Conservation (phyloP, 805 yeast genomes). For the Zygotorulaspora florentina region DNA sequence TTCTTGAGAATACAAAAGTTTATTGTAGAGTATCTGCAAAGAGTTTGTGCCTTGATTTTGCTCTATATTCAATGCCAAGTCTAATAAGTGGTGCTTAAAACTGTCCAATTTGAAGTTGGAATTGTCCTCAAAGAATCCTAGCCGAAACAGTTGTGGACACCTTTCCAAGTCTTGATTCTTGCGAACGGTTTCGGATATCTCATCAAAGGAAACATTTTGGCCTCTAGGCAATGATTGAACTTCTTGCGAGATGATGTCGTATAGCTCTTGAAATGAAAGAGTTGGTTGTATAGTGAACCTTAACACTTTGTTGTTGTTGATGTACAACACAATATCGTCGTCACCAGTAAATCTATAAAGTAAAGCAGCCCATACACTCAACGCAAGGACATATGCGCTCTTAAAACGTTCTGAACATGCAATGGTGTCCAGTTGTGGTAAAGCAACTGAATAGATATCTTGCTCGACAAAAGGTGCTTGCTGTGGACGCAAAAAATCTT, state of each 20-base stretch:
- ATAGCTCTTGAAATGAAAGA: constrained; percentile 51
- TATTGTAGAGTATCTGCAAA: constrained; percentile 52
- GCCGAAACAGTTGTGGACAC: constrained; percentile 59
- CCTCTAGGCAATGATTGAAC: constrained; percentile 28
- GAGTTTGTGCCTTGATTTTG: constrained; percentile 11
- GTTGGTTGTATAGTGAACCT: constrained; percentile 58
- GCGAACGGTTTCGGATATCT: constrained; percentile 51
- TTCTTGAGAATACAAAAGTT: constrained; percentile 63
- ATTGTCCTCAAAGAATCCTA: constrained; percentile 38
- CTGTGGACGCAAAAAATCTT: constrained; percentile 77
- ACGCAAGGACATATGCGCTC: constrained; percentile 46
- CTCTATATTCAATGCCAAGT: constrained; percentile 40
- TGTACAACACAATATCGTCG: constrained; percentile 81
- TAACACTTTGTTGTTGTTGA: constrained; percentile 45
- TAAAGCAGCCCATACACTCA: constrained; percentile 66
- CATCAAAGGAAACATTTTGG: constrained; percentile 47
- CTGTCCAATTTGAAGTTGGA: constrained; percentile 38
- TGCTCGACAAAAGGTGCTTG: constrained; percentile 67
- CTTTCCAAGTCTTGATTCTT: constrained; percentile 46
- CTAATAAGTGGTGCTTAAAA: constrained; percentile 39
- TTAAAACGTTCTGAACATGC: constrained; percentile 17
- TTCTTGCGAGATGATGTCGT: constrained; percentile 39
- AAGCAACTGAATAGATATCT: constrained; percentile 36
- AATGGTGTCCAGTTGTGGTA: constrained; percentile 30
- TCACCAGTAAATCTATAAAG: constrained; percentile 85